A percentile compares a stretch with the other conserved stretches of the same genome.
Evolutionary conservation across 805 yeast species (phyloP).

Genomic region (Ogataea wickerhamii): DNA sequence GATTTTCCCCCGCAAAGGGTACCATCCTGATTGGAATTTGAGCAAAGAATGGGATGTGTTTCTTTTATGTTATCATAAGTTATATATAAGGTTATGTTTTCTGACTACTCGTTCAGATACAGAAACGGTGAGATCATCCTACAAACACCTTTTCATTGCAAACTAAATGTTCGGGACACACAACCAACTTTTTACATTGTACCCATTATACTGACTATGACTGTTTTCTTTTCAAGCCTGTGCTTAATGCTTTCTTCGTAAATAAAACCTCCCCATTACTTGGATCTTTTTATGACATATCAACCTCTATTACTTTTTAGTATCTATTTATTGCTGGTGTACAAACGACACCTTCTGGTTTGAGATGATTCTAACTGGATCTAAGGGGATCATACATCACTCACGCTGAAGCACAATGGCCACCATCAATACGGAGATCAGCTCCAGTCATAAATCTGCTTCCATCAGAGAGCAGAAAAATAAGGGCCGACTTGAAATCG

Average conservation of each 20-base stretch:
- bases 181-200: constrained; percentile 36
- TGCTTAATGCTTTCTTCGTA: no score
- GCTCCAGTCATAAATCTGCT: constrained; percentile 18
- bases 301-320: not conserved
- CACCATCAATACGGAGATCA: constrained; percentile 17
- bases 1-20: constrained; percentile 38
- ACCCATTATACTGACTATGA: constrained; percentile 32
- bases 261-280: not conserved
- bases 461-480: constrained; percentile 17
- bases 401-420: constrained; percentile 31
- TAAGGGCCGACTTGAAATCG: constrained; percentile 17
- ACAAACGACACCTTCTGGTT: no score
- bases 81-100: constrained; percentile 41
- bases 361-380: no score
- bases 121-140: constrained; percentile 35
- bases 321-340: not conserved
- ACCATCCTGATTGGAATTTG: constrained; percentile 42
- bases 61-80: constrained; percentile 39
- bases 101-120: constrained; percentile 42
- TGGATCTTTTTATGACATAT: no score
- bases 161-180: constrained; percentile 42
- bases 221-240: no score
- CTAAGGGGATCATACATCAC: not conserved
- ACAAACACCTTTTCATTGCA: constrained; percentile 41
- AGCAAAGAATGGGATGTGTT: constrained; percentile 35